A percentile compares a stretch with the other conserved stretches of the same genome.
These are phyloP conservation scores for Botryotinia calthae DNA, from an alignment of 2,329 filamentous ascomycete genomes.

Conservation along the genomic window DNA sequence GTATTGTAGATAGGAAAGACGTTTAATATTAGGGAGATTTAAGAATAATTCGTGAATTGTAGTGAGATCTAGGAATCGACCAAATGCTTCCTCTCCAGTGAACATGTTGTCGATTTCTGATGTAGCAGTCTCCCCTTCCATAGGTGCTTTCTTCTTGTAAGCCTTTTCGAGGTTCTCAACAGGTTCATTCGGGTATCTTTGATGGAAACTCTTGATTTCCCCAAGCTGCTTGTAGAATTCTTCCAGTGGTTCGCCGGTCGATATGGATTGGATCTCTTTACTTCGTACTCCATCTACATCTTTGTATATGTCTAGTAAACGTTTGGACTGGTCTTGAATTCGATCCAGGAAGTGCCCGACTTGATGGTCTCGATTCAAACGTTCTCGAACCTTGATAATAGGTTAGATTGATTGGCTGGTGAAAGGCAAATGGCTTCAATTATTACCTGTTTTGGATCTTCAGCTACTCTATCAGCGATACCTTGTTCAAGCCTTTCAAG, in stretches of 20 bases:
- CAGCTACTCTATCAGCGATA: conserved; percentile 80
- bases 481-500: conserved; percentile 93
- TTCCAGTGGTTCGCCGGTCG: conserved; percentile 81
- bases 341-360: conserved; percentile 81
- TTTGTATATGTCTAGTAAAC: conserved; percentile 79
- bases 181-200: conserved; percentile 87
- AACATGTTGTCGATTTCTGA: conserved; percentile 86
- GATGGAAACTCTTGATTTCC: conserved; percentile 82
- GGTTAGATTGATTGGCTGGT: not conserved
- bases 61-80: conserved; percentile 87
- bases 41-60: conserved; percentile 82
- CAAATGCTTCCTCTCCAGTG: conserved; percentile 91
- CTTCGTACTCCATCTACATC: conserved; percentile 70
- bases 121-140: conserved; percentile 60
- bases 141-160: conserved; percentile 70
- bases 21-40: conserved; percentile 83
- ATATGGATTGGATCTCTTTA: conserved; percentile 80
- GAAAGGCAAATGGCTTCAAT: not conserved
- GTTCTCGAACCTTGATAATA: conserved; percentile 70
- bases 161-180: conserved; percentile 93
- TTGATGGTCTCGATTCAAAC: conserved; percentile 88
- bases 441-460: conserved; percentile 83
- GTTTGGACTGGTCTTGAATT: conserved; percentile 80
- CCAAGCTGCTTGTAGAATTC: conserved; percentile 85
- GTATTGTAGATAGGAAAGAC: conserved; percentile 87